These are phyloP conservation scores for Tetradesmus obliquus DNA, from an alignment of 139 green algal species.

Conservation along the genomic window DNA sequence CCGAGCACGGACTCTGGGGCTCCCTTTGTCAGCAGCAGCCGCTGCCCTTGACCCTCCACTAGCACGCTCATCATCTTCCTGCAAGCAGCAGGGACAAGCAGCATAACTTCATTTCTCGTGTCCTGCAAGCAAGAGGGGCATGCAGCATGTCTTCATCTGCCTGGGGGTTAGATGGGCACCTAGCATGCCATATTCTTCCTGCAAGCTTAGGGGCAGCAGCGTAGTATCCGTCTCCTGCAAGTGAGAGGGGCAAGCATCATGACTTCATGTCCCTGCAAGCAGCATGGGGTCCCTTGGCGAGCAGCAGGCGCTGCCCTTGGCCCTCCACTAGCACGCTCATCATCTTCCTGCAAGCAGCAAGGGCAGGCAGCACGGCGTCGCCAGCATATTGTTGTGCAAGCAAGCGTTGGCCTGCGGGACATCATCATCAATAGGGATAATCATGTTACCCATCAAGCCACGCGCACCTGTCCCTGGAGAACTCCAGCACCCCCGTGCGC, in stretches of 20 bases:
- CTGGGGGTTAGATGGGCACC: too few species aligned
- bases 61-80: slow-evolving; percentile 97
- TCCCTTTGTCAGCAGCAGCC: slow-evolving; percentile 81
- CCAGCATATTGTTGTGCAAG: neutral
- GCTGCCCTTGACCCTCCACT: slow-evolving; percentile 34
- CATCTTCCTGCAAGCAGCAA: slow-evolving; percentile 80
- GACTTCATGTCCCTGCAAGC: neutral
- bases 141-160: neutral
- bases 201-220: neutral
- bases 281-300: slow-evolving; percentile 81
- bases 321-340: slow-evolving; percentile 86
- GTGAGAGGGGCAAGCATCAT: too few species aligned
- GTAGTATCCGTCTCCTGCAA: too few species aligned
- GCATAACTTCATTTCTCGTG: neutral
- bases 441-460: neutral
- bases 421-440: neutral
- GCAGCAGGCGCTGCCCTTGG: slow-evolving; percentile 53
- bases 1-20: slow-evolving; percentile 89
- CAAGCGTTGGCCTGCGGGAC: neutral
- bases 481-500: slow-evolving; percentile 84
- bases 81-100: neutral
- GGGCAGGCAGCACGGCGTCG: neutral
- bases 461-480: slow-evolving; percentile 67
- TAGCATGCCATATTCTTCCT: neutral
- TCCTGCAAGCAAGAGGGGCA: neutral